Percentiles rank a stretch among this genome's conserved stretches.
Conservation (phyloP, 306 rosid genomes). For the Medicago ruthenica region DNA sequence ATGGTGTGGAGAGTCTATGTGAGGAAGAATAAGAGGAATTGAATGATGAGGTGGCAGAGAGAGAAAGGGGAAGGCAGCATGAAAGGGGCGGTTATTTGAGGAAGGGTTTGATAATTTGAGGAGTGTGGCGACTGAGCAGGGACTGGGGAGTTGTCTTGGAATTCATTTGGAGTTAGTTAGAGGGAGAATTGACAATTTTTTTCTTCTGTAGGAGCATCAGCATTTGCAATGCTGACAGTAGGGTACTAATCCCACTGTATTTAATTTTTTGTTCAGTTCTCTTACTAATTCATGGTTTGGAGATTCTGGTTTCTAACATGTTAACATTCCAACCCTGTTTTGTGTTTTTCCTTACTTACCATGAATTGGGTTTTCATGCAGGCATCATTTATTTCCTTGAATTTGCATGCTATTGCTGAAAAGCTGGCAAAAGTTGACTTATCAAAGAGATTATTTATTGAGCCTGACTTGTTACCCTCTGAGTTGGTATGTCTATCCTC, state of each 20-base stretch:
- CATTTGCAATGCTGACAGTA: too few relatives aligned
- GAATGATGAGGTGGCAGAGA: background rate
- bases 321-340: slow-evolving; percentile 22
- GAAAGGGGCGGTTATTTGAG: too few relatives aligned
- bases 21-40: background rate
- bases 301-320: background rate
- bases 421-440: slow-evolving; percentile 67
- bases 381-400: slow-evolving; percentile 82
- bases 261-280: background rate
- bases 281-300: background rate
- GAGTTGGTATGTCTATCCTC: slow-evolving; percentile 70
- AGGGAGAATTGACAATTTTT: too few relatives aligned
- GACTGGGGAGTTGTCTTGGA: too few relatives aligned
- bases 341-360: slow-evolving; percentile 32
- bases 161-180: too few relatives aligned
- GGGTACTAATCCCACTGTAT: too few relatives aligned
- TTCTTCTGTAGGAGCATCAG: too few relatives aligned
- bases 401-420: slow-evolving; percentile 76
- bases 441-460: slow-evolving; percentile 79
- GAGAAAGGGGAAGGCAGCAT: too few relatives aligned
- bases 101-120: too few relatives aligned
- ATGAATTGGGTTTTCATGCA: slow-evolving; percentile 45
- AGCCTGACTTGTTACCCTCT: slow-evolving; percentile 68
- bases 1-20: background rate
- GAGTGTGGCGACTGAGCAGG: too few relatives aligned